Base-by-base conservation (phyloP, 2,329 filamentous ascomycete species). In the Phoma sp. region DNA sequence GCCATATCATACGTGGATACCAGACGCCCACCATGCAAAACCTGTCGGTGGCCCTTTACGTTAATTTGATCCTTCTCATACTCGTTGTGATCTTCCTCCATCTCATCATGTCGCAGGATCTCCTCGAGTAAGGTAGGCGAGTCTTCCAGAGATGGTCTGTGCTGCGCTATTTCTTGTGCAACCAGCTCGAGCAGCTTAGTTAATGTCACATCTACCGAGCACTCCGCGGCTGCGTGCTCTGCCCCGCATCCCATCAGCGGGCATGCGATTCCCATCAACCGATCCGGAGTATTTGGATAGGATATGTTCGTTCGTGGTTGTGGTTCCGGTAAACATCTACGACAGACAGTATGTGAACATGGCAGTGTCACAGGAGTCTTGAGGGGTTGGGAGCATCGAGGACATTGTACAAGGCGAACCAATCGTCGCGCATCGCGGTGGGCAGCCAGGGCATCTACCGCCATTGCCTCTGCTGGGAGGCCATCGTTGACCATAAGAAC, bases 321-420 rank as follows among this genome's bases (percentile, higher is more conserved):
- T 2, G 86, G 76, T 39, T 84, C 76, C 1, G 92, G 92, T 1
- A 96, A 76, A 74, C 93, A 97, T 42, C 74, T 73, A 66, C 83
- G 86, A 76, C 93, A 97, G 10, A 96, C 75, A 10, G 87, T 88
- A 67, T 88, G 85, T 23, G 92, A 92, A 71, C 93, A 97, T 5
- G 92, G 92, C 4, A 96, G 78, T 0, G 90, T 90, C 51, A 92
- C 81, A 5, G 92, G 90, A 7, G 85, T 80, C 38, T 77, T 80
- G 25, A 95, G 78, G 1, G 89, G 87, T 36, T 78, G 79, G 3
- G 87, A 90, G 73, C 93, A 96, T 58, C 83, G 78, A 10, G 83
- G 83, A 71, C 93, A 97, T 76, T 96, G 91, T 47, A 95, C 82
- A 33, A 95, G 78, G 36, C 87, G 87, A 57, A 96, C 81, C 48